phyloP scores from a whole-genome alignment of 1,139 yeast genomes.

The Pichia kudriavzevii region DNA sequence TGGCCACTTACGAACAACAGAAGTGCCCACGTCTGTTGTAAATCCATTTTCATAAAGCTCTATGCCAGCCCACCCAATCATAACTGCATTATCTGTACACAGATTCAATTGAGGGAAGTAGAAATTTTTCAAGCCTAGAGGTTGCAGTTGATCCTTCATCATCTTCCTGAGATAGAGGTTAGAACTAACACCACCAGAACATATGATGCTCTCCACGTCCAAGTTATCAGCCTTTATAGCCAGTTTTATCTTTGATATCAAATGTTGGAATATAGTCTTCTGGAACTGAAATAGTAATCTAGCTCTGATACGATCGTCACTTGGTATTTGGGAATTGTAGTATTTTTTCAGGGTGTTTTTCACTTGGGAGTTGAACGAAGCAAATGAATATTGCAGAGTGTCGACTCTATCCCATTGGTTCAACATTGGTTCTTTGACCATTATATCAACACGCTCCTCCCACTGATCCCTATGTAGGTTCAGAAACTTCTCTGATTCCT shows the following conservation, averaged over 20 bases:
- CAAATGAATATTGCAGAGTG: slow-evolving; percentile 60
- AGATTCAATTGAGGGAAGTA: slow-evolving; percentile 64
- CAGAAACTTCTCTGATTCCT: slow-evolving; percentile 62
- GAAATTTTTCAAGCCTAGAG: slow-evolving; percentile 27
- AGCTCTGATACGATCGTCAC: slow-evolving; percentile 23
- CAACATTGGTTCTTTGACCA: slow-evolving; percentile 46
- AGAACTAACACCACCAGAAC: slow-evolving; percentile 94
- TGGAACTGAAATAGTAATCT: slow-evolving; percentile 60
- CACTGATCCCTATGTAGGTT: slow-evolving; percentile 23
- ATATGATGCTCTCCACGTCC: slow-evolving; percentile 44
- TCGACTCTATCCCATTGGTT: slow-evolving; percentile 40
- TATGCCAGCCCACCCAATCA: slow-evolving; percentile 97
- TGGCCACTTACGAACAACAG: slow-evolving; percentile 75
- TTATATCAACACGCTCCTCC: slow-evolving; percentile 28
- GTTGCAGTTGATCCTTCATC: slow-evolving; percentile 34
- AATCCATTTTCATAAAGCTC: slow-evolving; percentile 59
- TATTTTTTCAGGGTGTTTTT: slow-evolving; percentile 28
- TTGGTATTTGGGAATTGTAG: slow-evolving; percentile 19
- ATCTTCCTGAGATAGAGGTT: slow-evolving; percentile 50
- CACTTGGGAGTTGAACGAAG: slow-evolving; percentile 62
- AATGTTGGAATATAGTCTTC: slow-evolving; percentile 60
- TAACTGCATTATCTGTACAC: slow-evolving; percentile 92
- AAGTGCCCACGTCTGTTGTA: slow-evolving; percentile 43
- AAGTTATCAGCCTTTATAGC: slow-evolving; percentile 39
- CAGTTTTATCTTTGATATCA: slow-evolving; percentile 53